These are phyloP conservation scores for Tricholoma matsutake DNA, from an alignment of 768 basidiomycete genomes.

Conservation along the genomic window DNA sequence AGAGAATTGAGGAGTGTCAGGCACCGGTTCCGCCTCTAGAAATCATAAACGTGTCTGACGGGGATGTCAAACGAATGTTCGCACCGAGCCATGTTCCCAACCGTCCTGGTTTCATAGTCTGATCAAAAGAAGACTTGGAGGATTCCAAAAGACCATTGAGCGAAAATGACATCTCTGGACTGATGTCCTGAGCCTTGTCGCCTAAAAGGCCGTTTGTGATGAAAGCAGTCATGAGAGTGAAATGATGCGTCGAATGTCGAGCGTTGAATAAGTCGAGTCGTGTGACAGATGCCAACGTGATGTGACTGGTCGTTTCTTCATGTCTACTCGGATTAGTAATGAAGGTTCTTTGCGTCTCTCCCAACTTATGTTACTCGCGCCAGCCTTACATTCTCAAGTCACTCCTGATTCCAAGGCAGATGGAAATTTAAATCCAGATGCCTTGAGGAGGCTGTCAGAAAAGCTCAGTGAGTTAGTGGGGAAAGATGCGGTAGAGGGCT, in stretches of 20 bases:
- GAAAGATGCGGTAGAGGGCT: conserved; percentile 31
- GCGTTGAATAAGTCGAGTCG: neutral
- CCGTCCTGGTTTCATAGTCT: neutral
- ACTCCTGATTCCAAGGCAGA: conserved; percentile 26
- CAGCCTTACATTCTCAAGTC: conserved; percentile 26
- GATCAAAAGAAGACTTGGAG: neutral
- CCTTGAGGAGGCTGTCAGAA: conserved; percentile 51
- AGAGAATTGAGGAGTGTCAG: conserved; percentile 6
- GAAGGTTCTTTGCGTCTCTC: neutral
- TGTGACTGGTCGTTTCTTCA: neutral
- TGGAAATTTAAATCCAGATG: conserved; percentile 42
- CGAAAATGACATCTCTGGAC: conserved; percentile 7
- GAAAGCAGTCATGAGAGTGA: conserved; percentile 12
- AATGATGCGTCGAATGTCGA: neutral
- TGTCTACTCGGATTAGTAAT: neutral
- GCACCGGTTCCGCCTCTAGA: neutral
- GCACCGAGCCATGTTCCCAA: neutral
- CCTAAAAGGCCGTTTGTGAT: conserved; percentile 20
- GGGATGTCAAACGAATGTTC: neutral
- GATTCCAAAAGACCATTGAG: conserved; percentile 16
- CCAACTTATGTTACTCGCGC: neutral
- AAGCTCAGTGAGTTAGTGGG: conserved; percentile 60
- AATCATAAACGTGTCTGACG: neutral
- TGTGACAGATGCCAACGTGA: neutral
- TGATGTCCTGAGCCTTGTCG: neutral